Conservation (phyloP, 139 green algal species). For the Astrephomene gubernaculifera region DNA sequence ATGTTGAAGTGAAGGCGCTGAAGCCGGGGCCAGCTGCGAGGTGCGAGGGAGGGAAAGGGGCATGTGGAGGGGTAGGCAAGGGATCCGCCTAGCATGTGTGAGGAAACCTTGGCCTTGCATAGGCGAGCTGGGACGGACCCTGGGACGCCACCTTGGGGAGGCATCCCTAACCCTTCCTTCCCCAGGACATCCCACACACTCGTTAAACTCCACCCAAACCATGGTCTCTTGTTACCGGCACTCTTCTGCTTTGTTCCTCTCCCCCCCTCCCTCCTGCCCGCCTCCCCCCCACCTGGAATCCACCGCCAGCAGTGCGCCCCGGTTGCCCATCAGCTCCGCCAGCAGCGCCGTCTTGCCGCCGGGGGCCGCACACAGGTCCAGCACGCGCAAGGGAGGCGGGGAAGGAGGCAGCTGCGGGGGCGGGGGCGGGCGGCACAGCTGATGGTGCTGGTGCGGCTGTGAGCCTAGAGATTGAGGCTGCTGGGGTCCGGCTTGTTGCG, state of each 20-base stretch:
- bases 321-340: conserved; percentile 33
- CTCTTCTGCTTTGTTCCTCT: not conserved
- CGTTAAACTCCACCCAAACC: not conserved
- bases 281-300: conserved; percentile 5
- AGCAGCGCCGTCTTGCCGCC: conserved; percentile 49
- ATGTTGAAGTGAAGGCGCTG: conserved; percentile 40
- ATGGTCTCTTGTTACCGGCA: not conserved
- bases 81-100: no score
- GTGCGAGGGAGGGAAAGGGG: not conserved
- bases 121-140: no score
- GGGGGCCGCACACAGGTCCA: conserved; percentile 48
- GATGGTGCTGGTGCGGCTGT: not conserved
- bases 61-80: not conserved
- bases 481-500: not conserved
- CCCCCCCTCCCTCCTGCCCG: not conserved
- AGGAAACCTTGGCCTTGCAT: no score
- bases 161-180: no score
- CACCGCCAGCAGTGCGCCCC: conserved; percentile 16
- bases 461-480: not conserved
- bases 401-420: no score
- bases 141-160: no score
- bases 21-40: conserved; percentile 31
- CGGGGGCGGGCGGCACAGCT: no score
- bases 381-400: conserved; percentile 29
- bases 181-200: no score